phyloP scores from a whole-genome alignment of 2,329 filamentous ascomycete genomes.

The Drechslera avenae region DNA sequence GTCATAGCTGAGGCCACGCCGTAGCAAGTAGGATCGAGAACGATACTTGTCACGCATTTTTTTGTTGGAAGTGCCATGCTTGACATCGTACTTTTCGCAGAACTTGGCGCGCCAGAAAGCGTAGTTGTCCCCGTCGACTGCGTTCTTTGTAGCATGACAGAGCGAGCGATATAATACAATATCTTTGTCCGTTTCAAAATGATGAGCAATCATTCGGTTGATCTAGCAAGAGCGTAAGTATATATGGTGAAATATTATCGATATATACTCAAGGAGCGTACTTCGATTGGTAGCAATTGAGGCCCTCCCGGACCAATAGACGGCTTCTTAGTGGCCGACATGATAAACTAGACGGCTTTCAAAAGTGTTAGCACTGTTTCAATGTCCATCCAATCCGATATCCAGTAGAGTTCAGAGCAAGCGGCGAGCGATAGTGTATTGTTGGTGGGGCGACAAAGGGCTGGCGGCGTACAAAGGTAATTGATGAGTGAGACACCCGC shows the following conservation, averaged over 20 bases:
- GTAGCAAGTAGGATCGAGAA: constrained; percentile 29
- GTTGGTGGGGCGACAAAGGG: not conserved
- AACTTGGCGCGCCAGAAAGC: constrained; percentile 58
- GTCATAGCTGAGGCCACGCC: constrained; percentile 17
- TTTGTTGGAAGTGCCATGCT: constrained; percentile 24
- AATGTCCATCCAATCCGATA: no score
- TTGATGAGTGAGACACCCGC: no score
- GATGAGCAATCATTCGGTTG: constrained; percentile 47
- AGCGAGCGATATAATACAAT: constrained; percentile 49
- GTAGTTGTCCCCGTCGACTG: constrained; percentile 48
- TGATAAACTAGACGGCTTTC: not conserved
- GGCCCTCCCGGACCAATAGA: no score
- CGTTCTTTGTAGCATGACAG: constrained; percentile 48
- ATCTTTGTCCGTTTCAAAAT: constrained; percentile 51
- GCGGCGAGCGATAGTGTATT: not conserved
- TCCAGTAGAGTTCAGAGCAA: no score
- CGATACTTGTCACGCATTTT: constrained; percentile 48
- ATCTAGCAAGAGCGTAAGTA: constrained; percentile 38
- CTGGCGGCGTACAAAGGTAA: no score
- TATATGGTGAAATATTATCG: no score
- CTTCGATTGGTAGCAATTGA: constrained; percentile 39
- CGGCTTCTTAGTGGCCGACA: no score
- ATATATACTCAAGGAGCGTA: no score
- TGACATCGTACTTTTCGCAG: constrained; percentile 49
- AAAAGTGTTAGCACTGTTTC: no score